phyloP scores from a whole-genome alignment of 2,329 filamentous ascomycete genomes.

The Colletotrichum sp. region DNA sequence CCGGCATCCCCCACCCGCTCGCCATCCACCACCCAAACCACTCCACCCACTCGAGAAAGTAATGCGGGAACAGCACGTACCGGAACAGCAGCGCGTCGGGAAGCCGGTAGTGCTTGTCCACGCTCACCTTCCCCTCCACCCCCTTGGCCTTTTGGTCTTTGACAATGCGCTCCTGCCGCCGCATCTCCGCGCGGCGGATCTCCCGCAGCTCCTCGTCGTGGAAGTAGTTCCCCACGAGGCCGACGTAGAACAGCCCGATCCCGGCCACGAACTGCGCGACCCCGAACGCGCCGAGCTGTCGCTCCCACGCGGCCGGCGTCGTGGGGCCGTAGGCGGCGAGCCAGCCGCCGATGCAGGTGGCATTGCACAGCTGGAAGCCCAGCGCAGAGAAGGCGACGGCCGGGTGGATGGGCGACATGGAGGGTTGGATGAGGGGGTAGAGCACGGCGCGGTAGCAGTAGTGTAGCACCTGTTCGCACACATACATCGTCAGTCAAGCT shows the following conservation, averaged over 20 bases:
- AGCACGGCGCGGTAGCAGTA: constrained; percentile 90
- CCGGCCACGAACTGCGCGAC: constrained; percentile 63
- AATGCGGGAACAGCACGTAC: constrained; percentile 88
- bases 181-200: constrained; percentile 74
- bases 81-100: constrained; percentile 84
- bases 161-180: constrained; percentile 55
- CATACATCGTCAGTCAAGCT: not conserved
- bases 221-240: constrained; percentile 81
- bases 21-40: constrained; percentile 90
- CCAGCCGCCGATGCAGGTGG: constrained; percentile 78
- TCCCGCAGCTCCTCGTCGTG: constrained; percentile 91
- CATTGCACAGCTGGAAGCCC: constrained; percentile 82
- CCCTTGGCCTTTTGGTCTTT: constrained; percentile 46
- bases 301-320: constrained; percentile 56
- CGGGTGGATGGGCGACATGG: constrained; percentile 88
- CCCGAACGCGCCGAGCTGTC: constrained; percentile 39
- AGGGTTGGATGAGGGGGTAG: constrained; percentile 82
- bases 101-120: constrained; percentile 86
- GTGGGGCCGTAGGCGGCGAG: constrained; percentile 80
- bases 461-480: constrained; percentile 70
- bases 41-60: constrained; percentile 96
- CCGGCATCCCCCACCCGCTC: constrained; percentile 74
- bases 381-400: constrained; percentile 69
- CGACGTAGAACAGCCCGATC: constrained; percentile 76
- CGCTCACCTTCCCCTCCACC: constrained; percentile 31